phyloP scores from a whole-genome alignment of 164 flowering plant genomes.

The Piper longum region DNA sequence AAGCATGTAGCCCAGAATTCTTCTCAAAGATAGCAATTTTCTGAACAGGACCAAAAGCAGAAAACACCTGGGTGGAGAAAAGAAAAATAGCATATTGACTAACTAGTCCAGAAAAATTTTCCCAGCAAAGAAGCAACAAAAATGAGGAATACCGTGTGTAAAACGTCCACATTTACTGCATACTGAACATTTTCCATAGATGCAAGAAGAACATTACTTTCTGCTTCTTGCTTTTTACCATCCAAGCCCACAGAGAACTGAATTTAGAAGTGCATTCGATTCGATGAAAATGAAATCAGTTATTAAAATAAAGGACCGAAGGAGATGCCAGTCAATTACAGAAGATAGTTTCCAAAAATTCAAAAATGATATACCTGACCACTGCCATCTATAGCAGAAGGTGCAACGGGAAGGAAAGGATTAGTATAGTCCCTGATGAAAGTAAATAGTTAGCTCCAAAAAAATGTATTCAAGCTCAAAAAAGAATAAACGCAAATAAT shows the following conservation, averaged over 20 bases:
- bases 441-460: not conserved
- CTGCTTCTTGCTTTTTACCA: slow-evolving; percentile 71
- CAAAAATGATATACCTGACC: slow-evolving; percentile 43
- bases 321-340: not conserved
- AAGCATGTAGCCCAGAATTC: slow-evolving; percentile 87
- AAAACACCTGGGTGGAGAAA: slow-evolving; percentile 48
- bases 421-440: slow-evolving; percentile 80
- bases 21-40: slow-evolving; percentile 99
- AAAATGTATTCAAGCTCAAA: no score
- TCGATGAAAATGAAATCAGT: not conserved
- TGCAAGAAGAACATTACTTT: slow-evolving; percentile 94
- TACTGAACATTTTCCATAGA: slow-evolving; percentile 97
- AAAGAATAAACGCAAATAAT: no score
- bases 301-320: not conserved
- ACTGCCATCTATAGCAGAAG: slow-evolving; percentile 83
- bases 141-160: slow-evolving; percentile 54
- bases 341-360: no score
- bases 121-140: not conserved
- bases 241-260: slow-evolving; percentile 56
- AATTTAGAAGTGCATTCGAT: slow-evolving; percentile 1
- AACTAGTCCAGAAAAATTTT: not conserved
- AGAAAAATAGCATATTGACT: not conserved
- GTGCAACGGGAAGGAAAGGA: slow-evolving; percentile 85
- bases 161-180: slow-evolving; percentile 79
- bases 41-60: slow-evolving; percentile 84